Conservation (phyloP, 2,329 filamentous ascomycete genomes). For the Ophiostoma tasmaniense region DNA sequence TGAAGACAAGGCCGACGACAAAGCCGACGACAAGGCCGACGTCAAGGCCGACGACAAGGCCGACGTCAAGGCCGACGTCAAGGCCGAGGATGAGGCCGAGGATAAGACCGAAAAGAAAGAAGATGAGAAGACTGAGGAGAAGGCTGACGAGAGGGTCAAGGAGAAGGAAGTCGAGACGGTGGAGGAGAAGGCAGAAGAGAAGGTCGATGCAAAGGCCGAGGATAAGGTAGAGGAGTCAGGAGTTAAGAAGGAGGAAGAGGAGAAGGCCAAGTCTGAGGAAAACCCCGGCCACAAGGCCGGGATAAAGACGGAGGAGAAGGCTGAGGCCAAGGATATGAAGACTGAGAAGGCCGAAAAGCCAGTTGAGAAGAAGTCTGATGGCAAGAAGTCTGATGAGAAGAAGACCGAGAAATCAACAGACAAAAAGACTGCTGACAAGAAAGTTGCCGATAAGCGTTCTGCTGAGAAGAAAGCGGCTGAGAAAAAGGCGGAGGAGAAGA, state of each 20-base stretch:
- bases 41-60: conserved; percentile 4
- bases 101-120: not conserved
- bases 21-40: conserved; percentile 5
- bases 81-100: not conserved
- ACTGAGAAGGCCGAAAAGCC: conserved; percentile 9
- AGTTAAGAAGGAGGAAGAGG: not conserved
- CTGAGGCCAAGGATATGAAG: not conserved
- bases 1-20: conserved; percentile 4
- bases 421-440: not conserved
- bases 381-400: not conserved
- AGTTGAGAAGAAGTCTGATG: conserved; percentile 8
- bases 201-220: conserved; percentile 3
- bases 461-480: not conserved
- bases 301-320: conserved; percentile 8
- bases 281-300: not conserved
- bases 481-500: not conserved
- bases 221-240: not conserved
- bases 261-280: not conserved
- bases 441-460: not conserved
- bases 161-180: not conserved
- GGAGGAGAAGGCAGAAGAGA: not conserved
- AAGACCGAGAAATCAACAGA: not conserved
- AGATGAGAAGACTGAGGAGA: conserved; percentile 3
- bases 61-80: conserved; percentile 6
- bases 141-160: not conserved